These are phyloP conservation scores for Globisporangium sylvaticum DNA, from an alignment of 352 stramenopile genomes.

Conservation along the genomic window DNA sequence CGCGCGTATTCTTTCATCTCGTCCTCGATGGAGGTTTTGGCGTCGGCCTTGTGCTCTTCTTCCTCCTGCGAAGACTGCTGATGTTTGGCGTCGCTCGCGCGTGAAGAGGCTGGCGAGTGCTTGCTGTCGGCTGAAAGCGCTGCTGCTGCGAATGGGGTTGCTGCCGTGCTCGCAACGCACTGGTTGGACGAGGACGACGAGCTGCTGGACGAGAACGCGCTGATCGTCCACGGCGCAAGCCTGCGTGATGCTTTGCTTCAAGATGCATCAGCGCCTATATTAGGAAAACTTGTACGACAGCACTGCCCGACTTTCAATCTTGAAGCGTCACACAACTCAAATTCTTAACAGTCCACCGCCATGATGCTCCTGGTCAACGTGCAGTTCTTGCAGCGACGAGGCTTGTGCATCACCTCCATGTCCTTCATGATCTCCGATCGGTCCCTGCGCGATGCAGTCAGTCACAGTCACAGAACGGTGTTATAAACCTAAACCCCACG, in stretches of 20 bases:
- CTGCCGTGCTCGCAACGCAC: not conserved
- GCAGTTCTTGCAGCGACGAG: constrained; percentile 74
- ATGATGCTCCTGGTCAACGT: too few relatives aligned
- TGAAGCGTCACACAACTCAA: too few relatives aligned
- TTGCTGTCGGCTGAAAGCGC: constrained; percentile 2
- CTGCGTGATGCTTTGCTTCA: too few relatives aligned
- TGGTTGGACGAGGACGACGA: not conserved
- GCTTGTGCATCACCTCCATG: constrained; percentile 70
- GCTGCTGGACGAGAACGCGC: constrained; percentile 42
- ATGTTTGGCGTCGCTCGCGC: not conserved
- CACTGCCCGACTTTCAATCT: too few relatives aligned
- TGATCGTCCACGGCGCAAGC: constrained; percentile 52
- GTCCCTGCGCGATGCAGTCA: constrained; percentile 30
- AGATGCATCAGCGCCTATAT: too few relatives aligned
- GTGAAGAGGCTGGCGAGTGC: not conserved
- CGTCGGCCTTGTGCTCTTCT: not conserved
- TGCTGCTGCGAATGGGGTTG: not conserved
- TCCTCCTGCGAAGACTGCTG: not conserved
- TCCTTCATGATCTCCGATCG: constrained; percentile 67
- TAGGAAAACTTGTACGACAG: too few relatives aligned
- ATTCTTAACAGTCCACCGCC: too few relatives aligned
- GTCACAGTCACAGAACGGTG: not conserved
- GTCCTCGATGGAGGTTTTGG: constrained; percentile 25
- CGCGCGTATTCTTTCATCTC: constrained; percentile 64
- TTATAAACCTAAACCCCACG: not conserved